These are phyloP conservation scores for Pichia sp. DNA, from an alignment of 1,139 yeast genomes.

Conservation along the genomic window DNA sequence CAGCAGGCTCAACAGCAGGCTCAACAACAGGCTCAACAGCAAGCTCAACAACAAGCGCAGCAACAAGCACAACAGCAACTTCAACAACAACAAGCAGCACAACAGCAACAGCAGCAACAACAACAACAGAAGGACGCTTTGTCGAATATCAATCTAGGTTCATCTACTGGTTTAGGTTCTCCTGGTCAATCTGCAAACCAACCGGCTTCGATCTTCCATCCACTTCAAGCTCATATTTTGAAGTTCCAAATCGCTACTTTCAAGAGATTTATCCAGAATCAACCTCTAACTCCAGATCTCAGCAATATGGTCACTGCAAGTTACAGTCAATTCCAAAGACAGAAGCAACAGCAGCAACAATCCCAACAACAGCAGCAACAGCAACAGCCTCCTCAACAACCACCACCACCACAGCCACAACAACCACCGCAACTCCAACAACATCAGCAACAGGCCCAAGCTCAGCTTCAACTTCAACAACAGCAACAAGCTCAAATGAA, in stretches of 20 bases:
- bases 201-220: conserved; percentile 42
- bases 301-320: conserved; percentile 37
- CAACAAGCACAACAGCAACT: conserved; percentile 11
- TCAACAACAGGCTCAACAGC: conserved; percentile 11
- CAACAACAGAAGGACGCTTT: conserved; percentile 15
- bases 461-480: conserved; percentile 6
- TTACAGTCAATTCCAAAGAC: conserved; percentile 31
- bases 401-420: neutral
- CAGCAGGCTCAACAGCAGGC: conserved; percentile 13
- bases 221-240: conserved; percentile 61
- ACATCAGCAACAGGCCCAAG: too few species aligned
- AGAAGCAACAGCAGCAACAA: conserved; percentile 22
- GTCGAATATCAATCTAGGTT: neutral
- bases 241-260: conserved; percentile 74
- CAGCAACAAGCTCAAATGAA: too few species aligned
- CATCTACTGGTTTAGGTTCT: conserved; percentile 9
- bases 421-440: neutral
- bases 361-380: conserved; percentile 16
- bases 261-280: conserved; percentile 57
- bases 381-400: conserved; percentile 17
- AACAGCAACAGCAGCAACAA: too few species aligned
- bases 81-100: conserved; percentile 19
- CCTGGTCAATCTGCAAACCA: conserved; percentile 17
- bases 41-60: conserved; percentile 11
- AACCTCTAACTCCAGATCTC: conserved; percentile 58